phyloP scores from a whole-genome alignment of 305 asterid genomes.

The Fraxinus paxiana region DNA sequence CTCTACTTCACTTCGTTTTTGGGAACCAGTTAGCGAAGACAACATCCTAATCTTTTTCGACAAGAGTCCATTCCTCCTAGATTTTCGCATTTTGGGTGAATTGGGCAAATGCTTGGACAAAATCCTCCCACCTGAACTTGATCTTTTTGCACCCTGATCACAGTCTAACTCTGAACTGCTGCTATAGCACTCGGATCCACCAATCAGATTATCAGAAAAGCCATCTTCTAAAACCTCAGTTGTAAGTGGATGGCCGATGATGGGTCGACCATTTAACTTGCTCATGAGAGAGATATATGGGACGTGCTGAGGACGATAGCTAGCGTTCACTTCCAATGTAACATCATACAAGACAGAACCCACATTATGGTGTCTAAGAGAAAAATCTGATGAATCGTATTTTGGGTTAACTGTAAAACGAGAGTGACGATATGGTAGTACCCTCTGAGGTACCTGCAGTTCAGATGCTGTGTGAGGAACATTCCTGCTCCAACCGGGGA shows the following conservation, averaged over 20 bases:
- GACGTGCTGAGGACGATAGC: slow-evolving; percentile 56
- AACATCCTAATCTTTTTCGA: slow-evolving; percentile 66
- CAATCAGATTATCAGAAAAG: slow-evolving; percentile 35
- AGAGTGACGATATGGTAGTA: slow-evolving; percentile 69
- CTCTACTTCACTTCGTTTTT: slow-evolving; percentile 29
- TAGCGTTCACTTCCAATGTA: slow-evolving; percentile 51
- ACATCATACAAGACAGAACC: slow-evolving; percentile 52
- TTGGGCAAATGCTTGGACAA: slow-evolving; percentile 22
- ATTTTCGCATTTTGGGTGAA: slow-evolving; percentile 25
- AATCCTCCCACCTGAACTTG: slow-evolving; percentile 17
- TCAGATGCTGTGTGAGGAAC: slow-evolving; percentile 32
- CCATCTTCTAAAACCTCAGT: slow-evolving; percentile 60
- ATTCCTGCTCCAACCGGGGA: slow-evolving; percentile 40
- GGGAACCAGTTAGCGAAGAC: slow-evolving; percentile 59
- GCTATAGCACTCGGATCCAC: slow-evolving; percentile 39
- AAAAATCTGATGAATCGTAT: slow-evolving; percentile 58
- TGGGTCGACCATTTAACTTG: slow-evolving; percentile 56
- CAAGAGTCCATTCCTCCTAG: slow-evolving; percentile 37
- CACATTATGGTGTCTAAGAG: slow-evolving; percentile 44
- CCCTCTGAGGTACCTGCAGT: slow-evolving; percentile 39
- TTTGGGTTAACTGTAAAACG: slow-evolving; percentile 68
- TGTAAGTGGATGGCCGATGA: slow-evolving; percentile 69
- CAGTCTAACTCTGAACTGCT: slow-evolving; percentile 48
- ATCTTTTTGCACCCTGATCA: slow-evolving; percentile 26
- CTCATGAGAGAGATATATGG: slow-evolving; percentile 78